Percentiles rank a stretch among this genome's conserved stretches.
Conservation (phyloP, 495 filamentous ascomycete genomes). For the Paragyromitra xinjiangensis region DNA sequence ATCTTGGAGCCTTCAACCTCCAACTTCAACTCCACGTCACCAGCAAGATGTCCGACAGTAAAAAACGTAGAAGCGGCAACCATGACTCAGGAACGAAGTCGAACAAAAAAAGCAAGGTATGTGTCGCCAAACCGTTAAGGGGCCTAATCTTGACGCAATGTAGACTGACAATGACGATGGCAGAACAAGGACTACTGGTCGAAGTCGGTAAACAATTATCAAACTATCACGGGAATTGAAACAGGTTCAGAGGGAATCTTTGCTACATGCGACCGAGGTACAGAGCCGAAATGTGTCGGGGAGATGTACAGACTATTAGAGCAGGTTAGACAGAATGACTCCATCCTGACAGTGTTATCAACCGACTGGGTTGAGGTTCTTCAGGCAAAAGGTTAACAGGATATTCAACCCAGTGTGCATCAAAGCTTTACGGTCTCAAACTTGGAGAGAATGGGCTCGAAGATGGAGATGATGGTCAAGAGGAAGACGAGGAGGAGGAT, state of each 20-base stretch:
- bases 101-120: constrained; percentile 53
- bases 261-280: constrained; percentile 83
- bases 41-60: constrained; percentile 45
- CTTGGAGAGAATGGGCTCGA: constrained; percentile 58
- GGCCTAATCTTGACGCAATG: background rate
- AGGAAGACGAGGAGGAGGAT: constrained; percentile 65
- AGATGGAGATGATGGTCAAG: constrained; percentile 59
- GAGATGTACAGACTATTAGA: constrained; percentile 79
- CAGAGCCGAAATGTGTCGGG: constrained; percentile 77
- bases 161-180: constrained; percentile 12
- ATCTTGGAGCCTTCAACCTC: background rate
- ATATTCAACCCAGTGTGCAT: constrained; percentile 60
- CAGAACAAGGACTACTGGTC: constrained; percentile 49
- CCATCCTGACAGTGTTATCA: background rate
- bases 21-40: constrained; percentile 29
- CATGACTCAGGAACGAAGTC: constrained; percentile 36
- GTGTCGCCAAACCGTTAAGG: background rate
- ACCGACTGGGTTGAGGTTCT: constrained; percentile 3
- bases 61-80: constrained; percentile 43
- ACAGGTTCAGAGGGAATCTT: constrained; percentile 87
- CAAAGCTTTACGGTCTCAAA: constrained; percentile 67
- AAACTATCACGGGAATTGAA: constrained; percentile 63
- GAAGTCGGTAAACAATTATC: constrained; percentile 52
- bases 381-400: constrained; percentile 20
- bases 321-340: constrained; percentile 64